Evolutionary conservation across 75 land plant species (phyloP).

Genomic region (Chamaecyparis obtusa): DNA sequence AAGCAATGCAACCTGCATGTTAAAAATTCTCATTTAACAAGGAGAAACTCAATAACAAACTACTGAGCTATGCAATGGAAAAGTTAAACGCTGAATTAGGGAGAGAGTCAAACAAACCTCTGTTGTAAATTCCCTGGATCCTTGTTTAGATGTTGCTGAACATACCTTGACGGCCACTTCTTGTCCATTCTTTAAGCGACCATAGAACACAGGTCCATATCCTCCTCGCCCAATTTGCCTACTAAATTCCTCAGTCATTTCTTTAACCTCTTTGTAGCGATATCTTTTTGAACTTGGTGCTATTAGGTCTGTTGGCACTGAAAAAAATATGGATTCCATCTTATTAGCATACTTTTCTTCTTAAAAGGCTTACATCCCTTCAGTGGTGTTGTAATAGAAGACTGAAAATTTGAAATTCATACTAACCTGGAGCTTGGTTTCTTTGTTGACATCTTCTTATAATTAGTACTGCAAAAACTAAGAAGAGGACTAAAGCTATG

Average conservation of each 20-base stretch:
- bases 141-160: constrained; percentile 28
- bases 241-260: constrained; percentile 34
- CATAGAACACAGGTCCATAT: constrained; percentile 46
- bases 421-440: not conserved
- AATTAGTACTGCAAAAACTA: not conserved
- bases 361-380: not conserved
- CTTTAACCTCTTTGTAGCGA: constrained; percentile 18
- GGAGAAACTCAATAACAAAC: not conserved
- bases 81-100: not conserved
- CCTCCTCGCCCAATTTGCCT: constrained; percentile 43
- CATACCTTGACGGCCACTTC: constrained; percentile 45
- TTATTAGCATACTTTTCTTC: not conserved
- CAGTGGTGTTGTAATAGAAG: not conserved
- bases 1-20: constrained; percentile 39
- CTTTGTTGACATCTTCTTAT: not conserved
- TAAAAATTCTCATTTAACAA: not conserved
- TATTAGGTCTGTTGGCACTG: not conserved
- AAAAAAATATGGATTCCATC: too few species aligned
- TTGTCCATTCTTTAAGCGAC: constrained; percentile 22
- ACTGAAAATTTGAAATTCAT: not conserved
- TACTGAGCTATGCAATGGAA: not conserved
- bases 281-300: constrained; percentile 10
- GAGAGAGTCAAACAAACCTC: constrained; percentile 13
- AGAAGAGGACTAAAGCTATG: not conserved
- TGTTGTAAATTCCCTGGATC: constrained; percentile 26